phyloP scores from a whole-genome alignment of 352 stramenopile species.

The Phytopythium oedochilum region DNA sequence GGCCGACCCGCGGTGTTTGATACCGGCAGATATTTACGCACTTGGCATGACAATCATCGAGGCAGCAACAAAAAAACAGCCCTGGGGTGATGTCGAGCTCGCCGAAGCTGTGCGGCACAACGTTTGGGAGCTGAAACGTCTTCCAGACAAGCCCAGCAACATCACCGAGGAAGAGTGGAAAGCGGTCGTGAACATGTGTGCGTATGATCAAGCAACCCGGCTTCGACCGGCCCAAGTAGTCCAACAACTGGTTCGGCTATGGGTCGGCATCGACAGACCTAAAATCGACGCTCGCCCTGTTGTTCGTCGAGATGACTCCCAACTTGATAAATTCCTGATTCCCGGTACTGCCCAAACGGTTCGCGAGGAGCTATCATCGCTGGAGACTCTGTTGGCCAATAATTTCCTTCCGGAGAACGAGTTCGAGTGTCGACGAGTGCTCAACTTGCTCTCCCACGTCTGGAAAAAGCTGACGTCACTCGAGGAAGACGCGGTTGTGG shows the following conservation, averaged over 20 bases:
- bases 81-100: background rate
- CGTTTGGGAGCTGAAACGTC: background rate
- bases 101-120: background rate
- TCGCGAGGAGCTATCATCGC: background rate
- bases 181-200: background rate
- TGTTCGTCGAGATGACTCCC: no score
- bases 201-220: background rate
- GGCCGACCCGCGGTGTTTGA: no score
- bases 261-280: background rate
- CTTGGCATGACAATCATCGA: background rate
- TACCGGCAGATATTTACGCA: background rate
- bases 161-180: background rate
- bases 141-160: background rate
- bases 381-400: background rate
- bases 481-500: background rate
- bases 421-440: background rate
- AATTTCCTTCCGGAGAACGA: background rate
- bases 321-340: background rate
- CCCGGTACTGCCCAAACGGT: background rate
- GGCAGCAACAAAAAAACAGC: background rate
- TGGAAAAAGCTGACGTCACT: background rate
- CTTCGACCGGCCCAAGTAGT: background rate
- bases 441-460: background rate
- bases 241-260: background rate
- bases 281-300: no score